A percentile compares a stretch with the other conserved stretches of the same genome.
phyloP scores from a whole-genome alignment of 257 asterid species.

The Primulina huaijiensis region DNA sequence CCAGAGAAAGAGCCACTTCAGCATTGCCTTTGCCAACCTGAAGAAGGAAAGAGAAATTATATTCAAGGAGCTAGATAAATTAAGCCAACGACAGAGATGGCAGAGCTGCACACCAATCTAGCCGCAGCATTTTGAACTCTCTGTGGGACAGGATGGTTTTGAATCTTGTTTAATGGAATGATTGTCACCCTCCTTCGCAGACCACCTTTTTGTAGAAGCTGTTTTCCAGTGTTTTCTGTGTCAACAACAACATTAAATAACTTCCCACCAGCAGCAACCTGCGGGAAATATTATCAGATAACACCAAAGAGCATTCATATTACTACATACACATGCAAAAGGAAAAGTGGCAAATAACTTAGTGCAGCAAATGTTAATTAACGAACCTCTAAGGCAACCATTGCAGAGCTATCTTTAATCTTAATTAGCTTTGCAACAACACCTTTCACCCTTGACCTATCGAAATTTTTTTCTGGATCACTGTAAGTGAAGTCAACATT shows the following conservation, averaged over 20 bases:
- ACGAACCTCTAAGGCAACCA: constrained; percentile 86
- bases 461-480: constrained; percentile 76
- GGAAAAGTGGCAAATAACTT: constrained; percentile 17
- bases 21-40: constrained; percentile 98
- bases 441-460: constrained; percentile 88
- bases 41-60: constrained; percentile 18
- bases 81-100: constrained; percentile 13
- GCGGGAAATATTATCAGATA: constrained; percentile 26
- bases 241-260: constrained; percentile 87
- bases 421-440: constrained; percentile 90
- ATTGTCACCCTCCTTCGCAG: constrained; percentile 89
- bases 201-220: constrained; percentile 80
- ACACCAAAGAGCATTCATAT: constrained; percentile 21
- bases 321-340: constrained; percentile 16
- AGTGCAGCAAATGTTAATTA: constrained; percentile 19
- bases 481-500: constrained; percentile 71
- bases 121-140: constrained; percentile 68
- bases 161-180: constrained; percentile 90
- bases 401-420: constrained; percentile 81
- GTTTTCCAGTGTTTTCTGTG: constrained; percentile 83
- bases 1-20: constrained; percentile 89
- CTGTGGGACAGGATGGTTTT: constrained; percentile 57
- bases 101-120: constrained; percentile 58
- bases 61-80: constrained; percentile 13
- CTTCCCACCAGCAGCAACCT: constrained; percentile 99